Base-by-base conservation (phyloP, 2,329 filamentous ascomycete genomes). In the Aspergillus viridinutans region DNA sequence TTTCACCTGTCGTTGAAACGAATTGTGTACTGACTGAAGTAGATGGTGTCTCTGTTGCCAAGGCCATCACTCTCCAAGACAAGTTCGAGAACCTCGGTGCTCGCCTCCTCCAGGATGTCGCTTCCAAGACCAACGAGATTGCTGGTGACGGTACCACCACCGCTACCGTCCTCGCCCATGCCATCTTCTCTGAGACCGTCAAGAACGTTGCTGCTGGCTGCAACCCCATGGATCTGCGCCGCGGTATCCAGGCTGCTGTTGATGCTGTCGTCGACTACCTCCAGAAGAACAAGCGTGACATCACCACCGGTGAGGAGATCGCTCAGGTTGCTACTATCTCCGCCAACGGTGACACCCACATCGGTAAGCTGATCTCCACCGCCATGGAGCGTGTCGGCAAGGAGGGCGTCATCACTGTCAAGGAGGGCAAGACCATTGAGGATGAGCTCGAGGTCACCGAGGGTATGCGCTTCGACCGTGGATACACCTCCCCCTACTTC, bases 351-450 rank as follows among this genome's bases (percentile, higher is more conserved):
- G 94, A 99, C 75, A 86, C 86, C 58, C 92, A 97, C 80, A 90
- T 99, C 72, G 94, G 94, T 70, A 88, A 91, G 80, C 86, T 99
- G 74, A 94, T 99, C 76, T 92, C 94, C 74, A 97, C 87, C 74
- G 94, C 94, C 68, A 99, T 99, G 94, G 94, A 99, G 85, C 96
- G 96, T 85, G 94, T 99, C 63, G 94, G 94, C 79, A 99, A 99
- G 86, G 94, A 99, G 83, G 94, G 94, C 83, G 94, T 99, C 73
- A 99, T 99, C 78, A 99, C 94, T 58, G 93, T 97, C 74, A 99
- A 99, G 89, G 94, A 99, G 85, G 94, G 94, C 76, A 99, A 97
- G 89, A 97, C 94, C 59, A 88, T 96, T 74, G 87, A 90, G 71
- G 94, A 99, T 69, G 94, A 99, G 86, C 89, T 99, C 56, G 94